Evolutionary conservation across 2,329 filamentous ascomycete genomes (phyloP), one percentile per base, ranked within the genome.

Genomic region (Laburnicola sp.): DNA sequence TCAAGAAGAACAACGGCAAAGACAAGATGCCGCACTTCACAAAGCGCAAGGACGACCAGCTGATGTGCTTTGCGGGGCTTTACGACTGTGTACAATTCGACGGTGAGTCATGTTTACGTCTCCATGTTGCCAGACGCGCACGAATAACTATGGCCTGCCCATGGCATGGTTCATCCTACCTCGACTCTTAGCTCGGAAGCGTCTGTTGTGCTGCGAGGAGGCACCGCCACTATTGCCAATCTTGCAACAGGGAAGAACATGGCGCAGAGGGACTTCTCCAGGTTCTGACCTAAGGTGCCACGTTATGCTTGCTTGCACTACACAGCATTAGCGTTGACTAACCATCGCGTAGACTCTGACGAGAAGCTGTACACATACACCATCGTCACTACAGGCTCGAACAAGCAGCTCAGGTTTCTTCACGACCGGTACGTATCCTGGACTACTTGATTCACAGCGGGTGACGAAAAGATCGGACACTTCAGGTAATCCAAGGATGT

Each of bases 31-130:
- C 94, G 8, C 86, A 97, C 72, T 97, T 86, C 64, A 82, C 91
- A 22, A 92, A 86, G 73, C 80, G 91, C 26, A 88, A 85, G 60
- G 93, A 97, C 68, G 89, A 88, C 0, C 82, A 85, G 62, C 75
- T 97, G 62, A 89, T 96, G 87, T 93, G 85, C 64, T 86, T 97
- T 63, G 93, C 93, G 8, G 94, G 93, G 0, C 74, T 99, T 3
- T 99, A 91, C 91, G 93, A 97, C 68, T 88, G 87, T 63, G 90
- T 91, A 4, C 80, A 85, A 62, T 94, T 89, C 65, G 87, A 95
- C 75, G 87, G 87, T 86, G 65, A 66, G 69, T 53, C 32, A 25
- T 16, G 11, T 27, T 51, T 36, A 51, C 45, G 36, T 53, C 45
- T 32, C 35, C 28, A 27, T 48, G 28, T 4, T 11, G 32, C 31